Evolutionary conservation across 1,284 basidiomycete genomes (phyloP).

Genomic region (Malassezia globosa): DNA sequence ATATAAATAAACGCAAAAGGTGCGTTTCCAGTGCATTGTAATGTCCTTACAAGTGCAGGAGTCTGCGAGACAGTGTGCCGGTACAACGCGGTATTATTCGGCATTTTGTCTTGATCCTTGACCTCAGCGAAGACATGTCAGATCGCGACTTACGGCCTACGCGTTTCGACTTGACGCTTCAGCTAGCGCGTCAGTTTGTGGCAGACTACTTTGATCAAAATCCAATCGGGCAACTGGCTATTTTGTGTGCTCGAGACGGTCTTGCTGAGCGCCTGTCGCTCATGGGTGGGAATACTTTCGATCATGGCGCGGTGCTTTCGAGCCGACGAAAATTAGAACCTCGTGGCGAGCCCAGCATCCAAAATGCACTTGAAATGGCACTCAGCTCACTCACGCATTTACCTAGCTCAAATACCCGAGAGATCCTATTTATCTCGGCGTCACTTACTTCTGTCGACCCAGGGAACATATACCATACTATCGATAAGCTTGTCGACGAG

Average conservation of each 20-base stretch:
- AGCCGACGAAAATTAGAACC: conserved; percentile 82
- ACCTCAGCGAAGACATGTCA: conserved; percentile 80
- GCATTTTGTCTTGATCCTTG: conserved; percentile 78
- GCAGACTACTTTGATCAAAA: conserved; percentile 99
- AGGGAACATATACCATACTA: conserved; percentile 84
- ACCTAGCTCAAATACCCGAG: conserved; percentile 84
- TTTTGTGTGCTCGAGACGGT: conserved; percentile 42
- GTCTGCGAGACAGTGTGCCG: conserved; percentile 65
- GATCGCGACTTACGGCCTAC: conserved; percentile 92
- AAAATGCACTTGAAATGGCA: conserved; percentile 91
- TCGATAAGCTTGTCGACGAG: conserved; percentile 64
- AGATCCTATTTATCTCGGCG: conserved; percentile 84
- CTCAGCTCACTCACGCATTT: conserved; percentile 55
- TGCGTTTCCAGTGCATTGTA: not conserved
- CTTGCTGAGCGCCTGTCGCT: conserved; percentile 39
- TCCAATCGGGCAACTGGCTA: conserved; percentile 68
- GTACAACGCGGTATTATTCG: conserved; percentile 91
- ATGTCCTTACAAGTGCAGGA: conserved; percentile 11
- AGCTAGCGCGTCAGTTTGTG: conserved; percentile 69
- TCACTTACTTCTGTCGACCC: conserved; percentile 93
- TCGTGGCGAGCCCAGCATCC: conserved; percentile 79
- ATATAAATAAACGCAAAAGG: conserved; percentile 59
- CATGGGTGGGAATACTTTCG: conserved; percentile 86
- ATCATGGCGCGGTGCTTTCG: conserved; percentile 70
- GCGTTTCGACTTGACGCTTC: conserved; percentile 63